Evolutionary conservation across 306 rosid genomes (phyloP), one percentile per base, ranked within the genome.

Genomic region (Vicia sativa): DNA sequence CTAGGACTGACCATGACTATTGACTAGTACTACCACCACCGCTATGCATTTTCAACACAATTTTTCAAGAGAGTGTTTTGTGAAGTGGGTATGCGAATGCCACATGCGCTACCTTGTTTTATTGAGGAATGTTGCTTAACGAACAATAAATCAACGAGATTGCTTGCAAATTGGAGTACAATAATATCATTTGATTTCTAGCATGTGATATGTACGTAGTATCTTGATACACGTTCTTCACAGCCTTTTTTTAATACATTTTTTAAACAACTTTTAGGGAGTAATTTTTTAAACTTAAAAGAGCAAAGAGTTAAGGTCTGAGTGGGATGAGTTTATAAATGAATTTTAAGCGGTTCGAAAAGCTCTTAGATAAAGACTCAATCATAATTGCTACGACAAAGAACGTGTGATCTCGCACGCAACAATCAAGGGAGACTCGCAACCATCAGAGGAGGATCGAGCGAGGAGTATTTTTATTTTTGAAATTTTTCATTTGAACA

Each of bases 141-240:
- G 12, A 38, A 67, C 29, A 65, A 6, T 16, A 48, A 37, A 56
- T 11, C 11, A 44, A 59, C 60, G 26, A 60, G 9, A 16, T 48
- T 26, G 34, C 62, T 37, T 39, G 65, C 43, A 69, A 41, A 52
- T 38, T 46, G 9, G 34, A 38, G 34, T 18, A 38, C 44, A 45
- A 14, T 11, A 18, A 23, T 14, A 18, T 74, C 65, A 61, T 56
- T 34, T 65, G 73, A 65, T 72, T 43, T 65, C 9, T 12, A 26
- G 28, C 31, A 0, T 21, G 38, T 34, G 38, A 34, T 34, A 34
- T 7, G 9, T 7, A 34, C 8, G 38, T 34, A 34, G n/a, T 31
- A n/a, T 35, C 31, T 70, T 56, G 56, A 25, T 34, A 15, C 13
- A 34, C 13, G 18, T n/a, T 72, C 15, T 18, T 11, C n/a, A 8